phyloP scores from a whole-genome alignment of 2,329 filamentous ascomycete species.

The Fusarium chaquense region DNA sequence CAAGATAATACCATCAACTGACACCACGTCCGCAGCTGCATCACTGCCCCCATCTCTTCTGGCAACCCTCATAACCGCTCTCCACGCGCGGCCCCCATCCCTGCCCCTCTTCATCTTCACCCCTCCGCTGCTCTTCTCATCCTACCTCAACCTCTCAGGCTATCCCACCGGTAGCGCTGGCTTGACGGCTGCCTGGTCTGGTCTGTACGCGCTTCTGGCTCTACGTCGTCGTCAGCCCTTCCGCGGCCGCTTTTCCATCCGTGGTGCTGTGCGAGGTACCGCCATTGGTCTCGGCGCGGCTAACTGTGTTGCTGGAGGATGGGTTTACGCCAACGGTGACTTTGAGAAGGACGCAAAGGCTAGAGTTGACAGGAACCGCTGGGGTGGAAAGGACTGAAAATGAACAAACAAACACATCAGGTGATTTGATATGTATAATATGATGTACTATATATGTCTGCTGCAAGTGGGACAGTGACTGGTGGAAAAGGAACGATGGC shows the following conservation, averaged over 20 bases:
- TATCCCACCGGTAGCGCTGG: constrained; percentile 69
- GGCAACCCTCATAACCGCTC: constrained; percentile 67
- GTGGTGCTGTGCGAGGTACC: constrained; percentile 63
- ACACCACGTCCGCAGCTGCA: constrained; percentile 56
- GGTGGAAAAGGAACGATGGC: not conserved
- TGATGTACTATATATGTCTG: constrained; percentile 32
- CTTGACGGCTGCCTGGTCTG: constrained; percentile 67
- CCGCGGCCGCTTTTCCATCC: constrained; percentile 59
- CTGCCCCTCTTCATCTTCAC: constrained; percentile 65
- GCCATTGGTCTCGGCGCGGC: constrained; percentile 63
- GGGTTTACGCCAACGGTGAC: constrained; percentile 65
- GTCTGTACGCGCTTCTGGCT: constrained; percentile 68
- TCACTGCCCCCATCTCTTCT: constrained; percentile 67
- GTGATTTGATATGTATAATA: constrained; percentile 28
- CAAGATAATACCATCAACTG: constrained; percentile 15
- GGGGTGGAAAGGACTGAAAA: constrained; percentile 52
- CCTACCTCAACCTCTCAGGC: constrained; percentile 70
- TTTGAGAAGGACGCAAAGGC: constrained; percentile 62
- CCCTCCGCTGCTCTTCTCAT: constrained; percentile 67
- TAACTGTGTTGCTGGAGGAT: constrained; percentile 64
- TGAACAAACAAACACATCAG: not conserved
- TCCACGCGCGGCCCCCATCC: constrained; percentile 66
- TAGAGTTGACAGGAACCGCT: constrained; percentile 63
- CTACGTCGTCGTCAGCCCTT: constrained; percentile 59
- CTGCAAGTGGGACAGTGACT: constrained; percentile 3